These are phyloP conservation scores for Parasarocladium wereldwijsianum DNA, from an alignment of 2,329 filamentous ascomycete species.

Conservation along the genomic window DNA sequence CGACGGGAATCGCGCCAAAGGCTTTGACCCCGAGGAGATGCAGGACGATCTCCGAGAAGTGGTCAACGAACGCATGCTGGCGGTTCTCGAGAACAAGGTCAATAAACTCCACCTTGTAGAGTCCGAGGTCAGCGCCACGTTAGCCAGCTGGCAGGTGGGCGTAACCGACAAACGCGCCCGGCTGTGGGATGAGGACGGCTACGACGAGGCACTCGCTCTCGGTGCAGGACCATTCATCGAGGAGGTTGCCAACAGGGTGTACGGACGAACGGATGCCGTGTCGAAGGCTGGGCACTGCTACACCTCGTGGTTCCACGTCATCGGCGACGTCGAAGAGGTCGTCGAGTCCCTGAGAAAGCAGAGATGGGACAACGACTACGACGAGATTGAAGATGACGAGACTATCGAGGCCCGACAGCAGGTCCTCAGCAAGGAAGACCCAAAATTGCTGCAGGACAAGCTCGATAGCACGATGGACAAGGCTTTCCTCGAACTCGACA, in stretches of 20 bases:
- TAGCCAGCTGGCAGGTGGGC: constrained; percentile 45
- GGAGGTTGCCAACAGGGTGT: constrained; percentile 51
- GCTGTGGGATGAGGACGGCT: constrained; percentile 53
- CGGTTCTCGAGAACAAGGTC: constrained; percentile 48
- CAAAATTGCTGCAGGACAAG: constrained; percentile 43
- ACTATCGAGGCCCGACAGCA: constrained; percentile 51
- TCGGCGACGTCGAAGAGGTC: constrained; percentile 50
- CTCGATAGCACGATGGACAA: constrained; percentile 40
- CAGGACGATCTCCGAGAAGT: constrained; percentile 52
- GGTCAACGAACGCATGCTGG: constrained; percentile 53
- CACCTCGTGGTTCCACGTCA: constrained; percentile 55
- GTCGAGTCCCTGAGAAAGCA: constrained; percentile 52
- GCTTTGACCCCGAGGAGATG: constrained; percentile 53
- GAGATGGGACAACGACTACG: constrained; percentile 62
- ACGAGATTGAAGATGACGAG: constrained; percentile 61
- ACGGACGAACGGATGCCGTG: constrained; percentile 58
- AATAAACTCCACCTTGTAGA: constrained; percentile 50
- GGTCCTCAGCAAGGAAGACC: constrained; percentile 58
- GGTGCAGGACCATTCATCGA: constrained; percentile 56
- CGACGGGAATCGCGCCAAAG: constrained; percentile 46
- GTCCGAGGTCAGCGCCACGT: constrained; percentile 43
- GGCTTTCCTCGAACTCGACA: constrained; percentile 44
- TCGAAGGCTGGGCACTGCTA: constrained; percentile 49
- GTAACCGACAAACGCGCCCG: constrained; percentile 33
- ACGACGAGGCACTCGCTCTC: constrained; percentile 49